Evolutionary conservation across 208 protist species (phyloP).

Genomic region (Histomonas meleagridis): DNA sequence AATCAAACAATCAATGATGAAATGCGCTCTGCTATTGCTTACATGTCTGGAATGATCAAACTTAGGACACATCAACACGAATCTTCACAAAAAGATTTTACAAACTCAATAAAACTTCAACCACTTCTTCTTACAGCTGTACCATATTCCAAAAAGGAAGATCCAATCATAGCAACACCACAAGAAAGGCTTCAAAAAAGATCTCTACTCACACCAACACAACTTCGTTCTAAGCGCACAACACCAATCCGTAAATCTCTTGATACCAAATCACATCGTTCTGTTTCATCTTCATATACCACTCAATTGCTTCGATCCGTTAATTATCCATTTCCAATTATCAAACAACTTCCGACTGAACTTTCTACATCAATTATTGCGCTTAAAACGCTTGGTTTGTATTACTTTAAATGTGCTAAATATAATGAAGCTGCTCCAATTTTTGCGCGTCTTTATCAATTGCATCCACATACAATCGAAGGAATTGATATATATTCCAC

Average conservation of each 20-base stretch:
- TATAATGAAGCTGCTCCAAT: background rate
- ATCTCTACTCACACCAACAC: background rate
- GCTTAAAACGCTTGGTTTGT: background rate
- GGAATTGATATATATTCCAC: constrained; percentile 32
- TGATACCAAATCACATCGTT: background rate
- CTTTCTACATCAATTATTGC: background rate
- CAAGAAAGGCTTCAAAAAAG: background rate
- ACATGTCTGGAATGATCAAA: background rate
- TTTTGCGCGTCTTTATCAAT: background rate
- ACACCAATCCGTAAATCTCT: background rate
- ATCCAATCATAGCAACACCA: too few species aligned
- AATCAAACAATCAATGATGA: background rate
- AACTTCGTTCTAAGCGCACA: background rate
- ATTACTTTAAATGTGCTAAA: constrained; percentile 24
- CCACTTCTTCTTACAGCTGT: background rate
- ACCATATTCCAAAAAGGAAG: background rate
- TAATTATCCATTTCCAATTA: background rate
- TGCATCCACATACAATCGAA: background rate
- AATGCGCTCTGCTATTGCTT: background rate
- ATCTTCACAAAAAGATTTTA: background rate
- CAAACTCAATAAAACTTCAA: background rate
- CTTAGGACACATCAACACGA: background rate
- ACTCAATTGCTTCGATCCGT: background rate
- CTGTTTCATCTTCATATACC: too few species aligned
- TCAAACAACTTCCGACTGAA: background rate